phyloP scores from a whole-genome alignment of 192 early-diverging fungal species.

The Thoreauomyces humboldtii region DNA sequence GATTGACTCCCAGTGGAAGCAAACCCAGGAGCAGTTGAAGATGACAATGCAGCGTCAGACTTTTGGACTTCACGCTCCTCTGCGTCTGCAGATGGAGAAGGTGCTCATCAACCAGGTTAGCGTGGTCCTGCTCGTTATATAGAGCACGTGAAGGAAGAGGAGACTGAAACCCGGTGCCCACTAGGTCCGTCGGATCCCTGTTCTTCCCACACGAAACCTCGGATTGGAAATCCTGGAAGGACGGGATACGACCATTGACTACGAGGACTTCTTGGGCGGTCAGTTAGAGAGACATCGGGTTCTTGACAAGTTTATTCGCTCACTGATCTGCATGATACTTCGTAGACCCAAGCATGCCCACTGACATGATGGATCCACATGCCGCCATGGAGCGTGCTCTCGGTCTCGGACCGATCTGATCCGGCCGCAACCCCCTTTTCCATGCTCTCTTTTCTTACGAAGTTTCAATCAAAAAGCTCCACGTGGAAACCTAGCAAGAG shows the following conservation, averaged over 20 bases:
- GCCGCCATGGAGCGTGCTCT: constrained; percentile 64
- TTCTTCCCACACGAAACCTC: constrained; percentile 61
- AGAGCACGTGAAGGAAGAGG: background rate
- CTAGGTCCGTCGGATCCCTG: constrained; percentile 54
- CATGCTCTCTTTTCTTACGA: no score
- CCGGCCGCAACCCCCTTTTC: no score
- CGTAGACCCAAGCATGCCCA: constrained; percentile 54
- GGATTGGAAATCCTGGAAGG: constrained; percentile 83
- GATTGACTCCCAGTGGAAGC: constrained; percentile 77
- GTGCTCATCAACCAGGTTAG: constrained; percentile 55
- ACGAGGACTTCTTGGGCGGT: constrained; percentile 87
- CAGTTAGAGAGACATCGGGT: constrained; percentile 18
- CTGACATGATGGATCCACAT: constrained; percentile 65
- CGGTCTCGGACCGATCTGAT: constrained; percentile 33
- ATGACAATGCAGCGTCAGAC: constrained; percentile 74
- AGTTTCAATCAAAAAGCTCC: no score
- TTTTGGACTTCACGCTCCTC: constrained; percentile 88
- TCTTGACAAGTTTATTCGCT: background rate
- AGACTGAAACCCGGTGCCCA: background rate
- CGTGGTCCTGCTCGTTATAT: background rate
- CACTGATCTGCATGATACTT: no score
- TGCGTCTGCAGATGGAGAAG: constrained; percentile 91
- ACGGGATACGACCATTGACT: constrained; percentile 83
- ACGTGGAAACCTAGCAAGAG: no score
- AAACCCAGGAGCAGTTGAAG: constrained; percentile 78